Evolutionary conservation across 208 protist species (phyloP).

Genomic region (Leishmania tropica): DNA sequence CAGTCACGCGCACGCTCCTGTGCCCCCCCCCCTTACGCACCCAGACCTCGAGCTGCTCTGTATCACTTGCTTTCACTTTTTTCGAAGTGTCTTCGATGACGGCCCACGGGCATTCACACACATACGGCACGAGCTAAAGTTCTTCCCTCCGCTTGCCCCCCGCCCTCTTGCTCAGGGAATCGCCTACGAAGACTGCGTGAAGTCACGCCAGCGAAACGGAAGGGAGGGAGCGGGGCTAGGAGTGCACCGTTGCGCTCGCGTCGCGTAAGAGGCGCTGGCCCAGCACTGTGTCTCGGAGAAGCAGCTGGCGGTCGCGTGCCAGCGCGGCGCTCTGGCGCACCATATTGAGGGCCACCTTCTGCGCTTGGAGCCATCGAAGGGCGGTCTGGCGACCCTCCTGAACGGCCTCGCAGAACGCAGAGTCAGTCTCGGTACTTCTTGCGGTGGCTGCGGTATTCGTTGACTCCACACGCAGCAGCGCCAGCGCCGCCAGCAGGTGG

Average conservation of each 20-base stretch:
- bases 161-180: not conserved
- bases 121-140: not conserved
- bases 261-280: conserved; percentile 36
- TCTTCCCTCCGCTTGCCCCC: not conserved
- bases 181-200: not conserved
- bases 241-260: not conserved
- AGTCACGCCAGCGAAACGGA: not conserved
- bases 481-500: conserved; percentile 28
- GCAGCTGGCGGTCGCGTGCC: conserved; percentile 23
- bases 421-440: not conserved
- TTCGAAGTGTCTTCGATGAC: not conserved
- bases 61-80: conserved; percentile 3
- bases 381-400: conserved; percentile 5
- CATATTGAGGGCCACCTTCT: conserved; percentile 28
- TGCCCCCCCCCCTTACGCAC: not conserved
- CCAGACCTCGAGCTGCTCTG: not conserved
- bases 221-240: not conserved
- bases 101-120: not conserved
- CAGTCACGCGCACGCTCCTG: not conserved
- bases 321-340: conserved; percentile 19
- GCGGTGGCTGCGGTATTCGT: not conserved
- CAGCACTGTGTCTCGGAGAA: conserved; percentile 38
- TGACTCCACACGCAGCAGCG: conserved; percentile 17
- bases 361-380: conserved; percentile 25
- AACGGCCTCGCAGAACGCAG: conserved; percentile 1